Base-by-base conservation (phyloP, 768 basidiomycete species). In the Phylloporus sp. region DNA sequence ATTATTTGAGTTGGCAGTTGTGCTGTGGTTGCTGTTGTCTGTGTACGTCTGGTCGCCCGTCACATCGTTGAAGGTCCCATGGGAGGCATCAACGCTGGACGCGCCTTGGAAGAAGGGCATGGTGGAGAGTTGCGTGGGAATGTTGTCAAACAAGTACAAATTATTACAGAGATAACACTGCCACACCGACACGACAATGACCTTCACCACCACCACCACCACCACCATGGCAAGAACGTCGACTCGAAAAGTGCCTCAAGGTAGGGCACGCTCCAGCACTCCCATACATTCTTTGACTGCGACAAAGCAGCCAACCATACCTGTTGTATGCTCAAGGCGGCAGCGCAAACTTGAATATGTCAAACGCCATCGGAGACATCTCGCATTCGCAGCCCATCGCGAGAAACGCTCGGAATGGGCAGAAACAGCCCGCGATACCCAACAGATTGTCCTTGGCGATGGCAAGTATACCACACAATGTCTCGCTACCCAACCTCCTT, bases 401-500 rank as follows among this genome's bases (percentile, higher is more conserved):
- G 38, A 57, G 49, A 66, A 52, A 41, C 65, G 66, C 22, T 63
- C 61, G 9, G 50, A 58, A 43, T 72, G 73, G 71, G 62, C 62
- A 16, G 56, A 61, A 40, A 67, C 61, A 1, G 74, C 74, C 23
- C 51, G 41, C 34, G 74, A 74, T 54, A 75, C 73, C 6, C 66
- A 67, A 41, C 56, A 55, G 45, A 71, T 75, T 44, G 64, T 73
- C 48, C 62, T 72, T 49, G 74, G 72, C 16, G 67, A 73, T 63
- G 73, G 74, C 57, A 64, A 71, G 66, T 75, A 75, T 63, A 59
- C 63, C 49, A 65, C 69, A 56, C 68, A 68, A 53, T 57, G 41
- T 40, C 43, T 52, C 20, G 45, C 56, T n/a, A 43, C 53, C 38
- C 42, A 48, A 42, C 29, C 51, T 39, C 22, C 45, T 29, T 45